Evolutionary conservation across 805 yeast genomes (phyloP).

Genomic region (Isabelozyma gotoi): DNA sequence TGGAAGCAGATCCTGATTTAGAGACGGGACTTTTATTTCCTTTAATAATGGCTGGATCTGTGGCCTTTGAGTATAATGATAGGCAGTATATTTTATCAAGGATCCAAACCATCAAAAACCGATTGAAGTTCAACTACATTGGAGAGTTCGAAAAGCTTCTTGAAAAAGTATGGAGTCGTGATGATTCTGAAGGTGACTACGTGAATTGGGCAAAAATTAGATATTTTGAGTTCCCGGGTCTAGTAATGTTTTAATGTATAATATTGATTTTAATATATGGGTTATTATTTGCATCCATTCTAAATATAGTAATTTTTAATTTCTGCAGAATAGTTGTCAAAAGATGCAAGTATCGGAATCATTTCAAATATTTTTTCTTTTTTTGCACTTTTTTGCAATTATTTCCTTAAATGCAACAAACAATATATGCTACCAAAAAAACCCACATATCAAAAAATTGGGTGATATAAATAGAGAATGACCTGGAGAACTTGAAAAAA

Average conservation of each 20-base stretch:
- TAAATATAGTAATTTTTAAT: too few relatives aligned
- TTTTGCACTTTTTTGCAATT: not conserved
- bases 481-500: not conserved
- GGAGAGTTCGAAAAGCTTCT: slow-evolving; percentile 22
- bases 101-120: slow-evolving; percentile 14
- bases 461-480: not conserved
- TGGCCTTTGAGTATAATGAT: slow-evolving; percentile 15
- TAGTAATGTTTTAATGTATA: slow-evolving; percentile 24
- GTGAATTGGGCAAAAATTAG: slow-evolving; percentile 31
- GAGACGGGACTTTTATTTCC: slow-evolving; percentile 26
- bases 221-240: slow-evolving; percentile 24
- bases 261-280: not conserved
- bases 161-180: slow-evolving; percentile 21
- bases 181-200: slow-evolving; percentile 15
- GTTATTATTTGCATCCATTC: too few relatives aligned
- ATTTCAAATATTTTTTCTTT: too few relatives aligned
- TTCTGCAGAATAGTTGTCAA: too few relatives aligned
- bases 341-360: too few relatives aligned
- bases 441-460: not conserved
- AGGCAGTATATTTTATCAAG: slow-evolving; percentile 16
- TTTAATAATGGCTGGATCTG: slow-evolving; percentile 26
- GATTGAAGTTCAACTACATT: slow-evolving; percentile 22
- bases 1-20: slow-evolving; percentile 16
- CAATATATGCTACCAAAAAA: not conserved
- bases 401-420: not conserved